phyloP scores from a whole-genome alignment of 331 rosid species.

The Quercus phellos region DNA sequence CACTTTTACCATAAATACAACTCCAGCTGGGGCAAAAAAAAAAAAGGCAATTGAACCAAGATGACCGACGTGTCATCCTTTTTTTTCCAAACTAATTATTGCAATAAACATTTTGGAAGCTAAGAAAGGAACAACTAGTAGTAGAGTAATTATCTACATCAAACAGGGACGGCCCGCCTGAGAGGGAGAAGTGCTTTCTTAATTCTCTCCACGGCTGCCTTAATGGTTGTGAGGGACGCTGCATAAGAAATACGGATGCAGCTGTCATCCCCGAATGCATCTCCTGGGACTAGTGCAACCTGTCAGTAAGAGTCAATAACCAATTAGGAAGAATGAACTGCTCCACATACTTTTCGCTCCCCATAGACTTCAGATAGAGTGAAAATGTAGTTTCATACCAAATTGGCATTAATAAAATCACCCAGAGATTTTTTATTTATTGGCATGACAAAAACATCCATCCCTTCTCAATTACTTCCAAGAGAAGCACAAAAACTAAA shows the following conservation, averaged over 20 bases:
- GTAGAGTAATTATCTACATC: background rate
- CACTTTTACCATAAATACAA: too few species aligned
- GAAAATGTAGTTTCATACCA: background rate
- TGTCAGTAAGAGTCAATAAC: conserved; percentile 25
- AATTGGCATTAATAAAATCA: background rate
- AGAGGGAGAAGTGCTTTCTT: conserved; percentile 54
- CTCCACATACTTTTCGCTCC: background rate
- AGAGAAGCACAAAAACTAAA: background rate
- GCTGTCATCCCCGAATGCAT: conserved; percentile 75
- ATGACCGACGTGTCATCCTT: too few species aligned
- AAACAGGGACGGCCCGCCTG: conserved; percentile 41
- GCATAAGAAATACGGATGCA: conserved; percentile 90
- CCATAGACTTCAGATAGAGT: background rate
- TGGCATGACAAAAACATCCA: background rate
- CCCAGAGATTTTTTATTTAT: background rate
- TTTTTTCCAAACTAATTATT: background rate
- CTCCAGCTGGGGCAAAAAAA: too few species aligned
- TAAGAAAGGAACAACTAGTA: conserved; percentile 17
- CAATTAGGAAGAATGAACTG: background rate
- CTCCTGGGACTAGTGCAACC: conserved; percentile 90
- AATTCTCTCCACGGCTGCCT: conserved; percentile 76
- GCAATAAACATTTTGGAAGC: conserved; percentile 11
- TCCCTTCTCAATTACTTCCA: background rate
- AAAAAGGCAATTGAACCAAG: too few species aligned
- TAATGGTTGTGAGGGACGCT: conserved; percentile 61